A percentile compares a stretch with the other conserved stretches of the same genome.
phyloP scores from a whole-genome alignment of 2,329 filamentous ascomycete genomes.

The Hymenoscyphus infarciens region DNA sequence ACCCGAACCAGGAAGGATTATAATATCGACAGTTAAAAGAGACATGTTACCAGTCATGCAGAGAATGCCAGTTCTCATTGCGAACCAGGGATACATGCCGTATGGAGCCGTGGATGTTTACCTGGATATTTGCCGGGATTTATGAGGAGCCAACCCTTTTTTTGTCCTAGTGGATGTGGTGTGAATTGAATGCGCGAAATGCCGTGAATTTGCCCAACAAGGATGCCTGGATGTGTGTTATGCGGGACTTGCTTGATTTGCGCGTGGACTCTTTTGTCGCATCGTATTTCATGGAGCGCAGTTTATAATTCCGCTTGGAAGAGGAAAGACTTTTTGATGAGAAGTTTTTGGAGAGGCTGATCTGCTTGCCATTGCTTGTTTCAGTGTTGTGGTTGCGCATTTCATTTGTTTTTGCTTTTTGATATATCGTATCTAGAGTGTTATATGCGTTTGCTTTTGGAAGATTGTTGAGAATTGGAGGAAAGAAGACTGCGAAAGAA shows the following conservation, averaged over 20 bases:
- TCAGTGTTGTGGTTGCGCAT: neutral
- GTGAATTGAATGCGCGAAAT: neutral
- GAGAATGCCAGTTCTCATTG: slow-evolving; percentile 7
- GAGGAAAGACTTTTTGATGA: no score
- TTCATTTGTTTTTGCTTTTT: neutral
- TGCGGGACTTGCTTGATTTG: no score
- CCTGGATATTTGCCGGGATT: neutral
- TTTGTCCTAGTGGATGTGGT: neutral
- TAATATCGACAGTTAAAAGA: slow-evolving; percentile 25
- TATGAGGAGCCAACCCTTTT: neutral
- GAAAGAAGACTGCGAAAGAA: slow-evolving; percentile 5
- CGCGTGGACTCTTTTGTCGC: no score
- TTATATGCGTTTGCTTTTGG: neutral
- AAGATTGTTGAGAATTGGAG: neutral
- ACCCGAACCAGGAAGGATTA: neutral
- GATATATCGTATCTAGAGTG: neutral
- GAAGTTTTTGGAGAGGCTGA: neutral
- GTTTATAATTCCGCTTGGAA: neutral
- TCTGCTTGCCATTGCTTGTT: neutral
- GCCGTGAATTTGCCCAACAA: neutral
- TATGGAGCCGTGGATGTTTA: slow-evolving; percentile 10
- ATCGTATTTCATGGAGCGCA: no score
- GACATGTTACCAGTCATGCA: slow-evolving; percentile 33
- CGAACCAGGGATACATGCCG: slow-evolving; percentile 20
- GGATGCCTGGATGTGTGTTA: neutral